A percentile compares a stretch with the other conserved stretches of the same genome.
These are phyloP conservation scores for Tritrichomonas musculus DNA, from an alignment of 208 protist species.

Conservation along the genomic window DNA sequence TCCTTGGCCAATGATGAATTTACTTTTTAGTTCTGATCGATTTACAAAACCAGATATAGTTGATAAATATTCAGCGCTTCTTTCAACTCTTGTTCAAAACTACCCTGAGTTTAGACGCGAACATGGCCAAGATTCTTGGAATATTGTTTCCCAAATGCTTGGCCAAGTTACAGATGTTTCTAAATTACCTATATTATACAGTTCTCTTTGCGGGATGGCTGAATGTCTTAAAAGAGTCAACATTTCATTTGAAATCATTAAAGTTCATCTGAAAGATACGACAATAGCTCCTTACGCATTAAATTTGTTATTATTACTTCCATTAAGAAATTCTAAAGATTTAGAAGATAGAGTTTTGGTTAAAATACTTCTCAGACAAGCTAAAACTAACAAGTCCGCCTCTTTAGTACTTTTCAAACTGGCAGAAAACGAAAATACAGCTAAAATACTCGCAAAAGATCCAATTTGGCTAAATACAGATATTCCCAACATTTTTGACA, in stretches of 20 bases:
- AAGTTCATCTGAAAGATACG: not conserved
- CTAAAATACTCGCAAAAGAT: not conserved
- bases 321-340: not conserved
- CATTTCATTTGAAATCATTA: not conserved
- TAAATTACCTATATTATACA: not conserved
- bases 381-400: not conserved
- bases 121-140: not conserved
- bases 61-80: not conserved
- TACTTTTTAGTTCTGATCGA: not conserved
- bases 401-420: not conserved
- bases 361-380: not conserved
- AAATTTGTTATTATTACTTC: not conserved
- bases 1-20: not conserved
- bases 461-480: constrained; percentile 11
- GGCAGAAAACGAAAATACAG: not conserved
- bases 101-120: not conserved
- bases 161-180: not conserved
- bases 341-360: not conserved
- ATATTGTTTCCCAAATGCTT: not conserved
- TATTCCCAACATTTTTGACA: not conserved
- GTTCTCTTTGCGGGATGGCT: not conserved
- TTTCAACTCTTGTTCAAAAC: not conserved
- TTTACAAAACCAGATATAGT: not conserved
- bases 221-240: not conserved
- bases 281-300: not conserved